phyloP scores from a whole-genome alignment of 192 early-diverging fungal species.

The Pecoramyces ruminantium region DNA sequence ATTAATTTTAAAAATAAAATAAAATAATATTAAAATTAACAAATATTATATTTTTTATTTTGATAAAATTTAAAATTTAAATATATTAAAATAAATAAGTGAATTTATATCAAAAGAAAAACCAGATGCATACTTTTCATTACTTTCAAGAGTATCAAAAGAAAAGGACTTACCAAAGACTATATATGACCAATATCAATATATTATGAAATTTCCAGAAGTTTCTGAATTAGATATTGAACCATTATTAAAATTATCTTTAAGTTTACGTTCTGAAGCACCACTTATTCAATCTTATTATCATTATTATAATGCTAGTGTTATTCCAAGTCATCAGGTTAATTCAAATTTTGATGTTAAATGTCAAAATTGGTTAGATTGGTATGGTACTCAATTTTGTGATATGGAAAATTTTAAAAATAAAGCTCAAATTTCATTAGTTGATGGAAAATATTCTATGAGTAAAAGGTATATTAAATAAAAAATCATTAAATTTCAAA shows the following conservation, averaged over 20 bases:
- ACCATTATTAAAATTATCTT: constrained; percentile 46
- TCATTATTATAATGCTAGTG: constrained; percentile 55
- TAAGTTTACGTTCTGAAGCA: constrained; percentile 51
- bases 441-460: constrained; percentile 8
- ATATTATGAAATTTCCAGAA: neutral
- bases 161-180: neutral
- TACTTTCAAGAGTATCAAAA: neutral
- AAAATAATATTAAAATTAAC: too few relatives aligned
- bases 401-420: constrained; percentile 3
- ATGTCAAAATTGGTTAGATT: constrained; percentile 18
- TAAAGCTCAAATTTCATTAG: constrained; percentile 8
- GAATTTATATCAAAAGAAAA: neutral
- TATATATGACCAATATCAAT: neutral
- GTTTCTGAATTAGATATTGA: neutral
- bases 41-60: too few relatives aligned
- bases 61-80: too few relatives aligned
- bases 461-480: neutral
- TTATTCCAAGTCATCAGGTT: constrained; percentile 27
- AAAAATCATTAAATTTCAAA: too few relatives aligned
- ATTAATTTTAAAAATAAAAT: too few relatives aligned
- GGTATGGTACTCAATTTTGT: constrained; percentile 54
- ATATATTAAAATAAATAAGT: neutral
- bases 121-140: neutral
- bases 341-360: constrained; percentile 18
- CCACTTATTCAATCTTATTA: constrained; percentile 71